Base-by-base conservation (phyloP, 352 stramenopile genomes). In the Plasmopara muralis region DNA sequence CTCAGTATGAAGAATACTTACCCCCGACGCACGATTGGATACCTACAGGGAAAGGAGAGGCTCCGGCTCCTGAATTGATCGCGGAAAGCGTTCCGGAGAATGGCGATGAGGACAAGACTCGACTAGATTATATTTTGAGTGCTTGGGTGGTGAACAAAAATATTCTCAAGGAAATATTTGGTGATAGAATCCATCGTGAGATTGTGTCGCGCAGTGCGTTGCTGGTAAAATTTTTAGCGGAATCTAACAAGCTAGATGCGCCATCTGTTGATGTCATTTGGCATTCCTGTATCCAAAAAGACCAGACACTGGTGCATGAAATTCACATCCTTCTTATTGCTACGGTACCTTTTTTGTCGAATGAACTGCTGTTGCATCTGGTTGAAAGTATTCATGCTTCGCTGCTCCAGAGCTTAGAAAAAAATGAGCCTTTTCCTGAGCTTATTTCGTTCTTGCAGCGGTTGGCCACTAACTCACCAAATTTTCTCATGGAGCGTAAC, bases 21-120 rank as follows among this genome's bases (percentile, higher is more conserved):
- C 96, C 96, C 5, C 91, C 93, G 7, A 72, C 67, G 20, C 64
- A 69, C 28, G 92, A 96, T 47, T 98, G 95, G 95, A 66, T 96
- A 16, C 66, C 79, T 5, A 90, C 79, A 15, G 74, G 77, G 8
- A 87, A 85, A 60, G 85, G 85, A 29, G 73, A 85, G 34, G 66
- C 68, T 0, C 83, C 83, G 15, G 66, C 81, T 5, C 85, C 85
- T 2, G 77, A 93, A 49, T 44, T 93, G 12, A 68, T 91, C 18
- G 66, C 80, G 0, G 80, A 87, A 62, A 73, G 50, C 18, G 67
- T 90, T 25, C 62, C 72, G 12, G 71, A 83, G n/a, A 66, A 83
- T 45, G 66, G 67, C 5, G 66, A 75, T 15, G 73, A 81, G 29
- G 70, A 83, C 43, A 41, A 51, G 9, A 70, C 58, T 7, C 75